Base-by-base conservation (phyloP, 352 stramenopile species). In the Thalassiosira exigua region DNA sequence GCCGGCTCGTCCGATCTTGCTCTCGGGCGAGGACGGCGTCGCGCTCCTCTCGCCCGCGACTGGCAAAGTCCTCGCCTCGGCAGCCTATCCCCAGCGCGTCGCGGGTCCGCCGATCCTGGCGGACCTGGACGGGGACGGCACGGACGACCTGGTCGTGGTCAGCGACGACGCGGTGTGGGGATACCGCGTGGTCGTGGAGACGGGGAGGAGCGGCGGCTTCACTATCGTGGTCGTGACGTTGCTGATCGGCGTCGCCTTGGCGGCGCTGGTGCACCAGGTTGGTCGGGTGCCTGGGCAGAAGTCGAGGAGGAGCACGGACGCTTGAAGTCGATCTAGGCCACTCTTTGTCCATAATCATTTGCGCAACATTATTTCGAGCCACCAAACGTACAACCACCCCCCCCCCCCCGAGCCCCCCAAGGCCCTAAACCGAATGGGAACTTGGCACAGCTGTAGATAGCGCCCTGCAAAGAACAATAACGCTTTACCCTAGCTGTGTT, bases 121-220 rank as follows among this genome's bases (percentile, higher is more conserved):
- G 12, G 89, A 94, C 75, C 57, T 92, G 29, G 87, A 80, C 74
- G 89, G 89, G 56, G 89, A 94, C 80, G 89, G 86, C 12, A 91
- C 85, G 4, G 79, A 87, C 52, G 89, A 94, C 79, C 65, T 94
- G 9, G 58, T 92, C n/a, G 69, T 92, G 50, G 42, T 82, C 1
- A 92, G 78, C 58, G 61, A 68, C 46, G 81, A 92, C 81, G 89
- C 73, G 9, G 64, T 94, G 19, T 94, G 84, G 86, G 89, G 86
- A 22, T 94, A 90, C 52, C 69, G 80, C 27, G 64, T 93, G 9
- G 19, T 81, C n/a, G 73, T 92, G 12, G 67, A 79, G 32, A 76
- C 74, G 44, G 83, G 82, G 29, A 56, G 69, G 11, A 79, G 76
- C 1, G 70, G 86, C 9, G 69, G 75, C 12, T 81, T 90, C 46